Evolutionary conservation across 768 basidiomycete species (phyloP).

Genomic region (Lyophyllum shimeji): DNA sequence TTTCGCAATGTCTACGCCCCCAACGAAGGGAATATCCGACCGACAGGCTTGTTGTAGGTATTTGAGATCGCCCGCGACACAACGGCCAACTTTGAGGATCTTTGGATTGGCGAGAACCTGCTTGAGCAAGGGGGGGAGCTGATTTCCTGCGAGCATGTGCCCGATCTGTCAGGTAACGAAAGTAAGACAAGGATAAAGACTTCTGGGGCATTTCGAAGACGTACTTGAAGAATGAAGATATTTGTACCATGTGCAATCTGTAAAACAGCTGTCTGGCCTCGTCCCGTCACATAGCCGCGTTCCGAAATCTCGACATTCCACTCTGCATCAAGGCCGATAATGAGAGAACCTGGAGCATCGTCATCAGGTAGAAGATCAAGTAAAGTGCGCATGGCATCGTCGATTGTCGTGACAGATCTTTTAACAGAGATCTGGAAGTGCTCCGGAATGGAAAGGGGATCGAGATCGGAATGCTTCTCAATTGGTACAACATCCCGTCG

Average conservation of each 20-base stretch:
- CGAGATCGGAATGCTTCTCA: constrained; percentile 20
- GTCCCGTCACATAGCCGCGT: constrained; percentile 10
- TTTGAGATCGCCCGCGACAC: constrained; percentile 3
- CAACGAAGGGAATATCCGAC: constrained; percentile 18
- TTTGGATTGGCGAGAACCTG: constrained; percentile 8
- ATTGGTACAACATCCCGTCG: constrained; percentile 13
- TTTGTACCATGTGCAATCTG: constrained; percentile 19
- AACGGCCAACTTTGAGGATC: constrained; percentile 13
- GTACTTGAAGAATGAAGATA: constrained; percentile 20
- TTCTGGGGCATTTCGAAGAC: background rate
- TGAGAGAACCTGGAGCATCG: constrained; percentile 5
- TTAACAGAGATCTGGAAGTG: constrained; percentile 14
- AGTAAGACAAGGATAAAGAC: background rate
- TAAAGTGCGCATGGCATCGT: constrained; percentile 18
- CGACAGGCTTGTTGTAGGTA: background rate
- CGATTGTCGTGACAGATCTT: constrained; percentile 10
- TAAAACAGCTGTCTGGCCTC: constrained; percentile 20
- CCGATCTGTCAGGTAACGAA: background rate
- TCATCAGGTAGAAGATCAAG: constrained; percentile 17
- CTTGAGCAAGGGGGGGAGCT: background rate
- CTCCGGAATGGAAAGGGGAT: constrained; percentile 15
- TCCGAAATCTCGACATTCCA: constrained; percentile 25
- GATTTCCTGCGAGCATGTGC: background rate
- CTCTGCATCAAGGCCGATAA: constrained; percentile 22
- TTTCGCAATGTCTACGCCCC: constrained; percentile 26